Base-by-base conservation (phyloP, 164 flowering plant genomes). In the Macadamia integrifolia region DNA sequence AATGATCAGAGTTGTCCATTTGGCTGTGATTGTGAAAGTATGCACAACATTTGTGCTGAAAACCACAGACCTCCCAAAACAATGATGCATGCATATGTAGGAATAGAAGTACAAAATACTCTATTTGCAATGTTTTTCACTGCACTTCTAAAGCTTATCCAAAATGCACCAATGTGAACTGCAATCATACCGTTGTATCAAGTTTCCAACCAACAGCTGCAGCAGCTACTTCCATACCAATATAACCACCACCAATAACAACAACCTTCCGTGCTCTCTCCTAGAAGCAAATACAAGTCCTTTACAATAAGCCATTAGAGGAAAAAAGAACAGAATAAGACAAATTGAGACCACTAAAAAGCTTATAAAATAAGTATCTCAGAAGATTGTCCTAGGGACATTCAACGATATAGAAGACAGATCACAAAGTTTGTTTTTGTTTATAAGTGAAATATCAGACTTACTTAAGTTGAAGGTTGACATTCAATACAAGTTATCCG, bases 171-270 rank as follows among this genome's bases (percentile, higher is more conserved):
- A 50, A 64, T 64, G 42, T 10, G 12, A 61, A 60, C 17, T 46
- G 56, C 40, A 64, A 18, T 17, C 82, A 69, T 76, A 93, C 98
- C 58, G 93, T 93, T 12, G 96, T 93, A 73, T 93, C 98, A 76
- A 91, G 89, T 69, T 90, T 91, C 98, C 98, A 93, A 53, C 80
- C 96, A 69, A 79, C 88, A 65, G 97, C 84, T 53, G 97, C 98
- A 52, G 97, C 98, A 68, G 97, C 96, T 65, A 91, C 91, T 80
- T 93, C 98, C 97, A 93, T 91, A 58, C 98, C 98, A 76, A 93
- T 93, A 73, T 93, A 93, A 65, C 98, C 98, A 80, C 98, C 98
- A 70, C 97, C 97, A 56, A 93, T 87, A 44, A 93, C 77, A 1
- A 90, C 98, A 15, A 90, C 84, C 69, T 91, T 93, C 74, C 69